Evolutionary conservation across 2,329 filamentous ascomycete genomes (phyloP).

Genomic region (Tolypocladium tundrense): DNA sequence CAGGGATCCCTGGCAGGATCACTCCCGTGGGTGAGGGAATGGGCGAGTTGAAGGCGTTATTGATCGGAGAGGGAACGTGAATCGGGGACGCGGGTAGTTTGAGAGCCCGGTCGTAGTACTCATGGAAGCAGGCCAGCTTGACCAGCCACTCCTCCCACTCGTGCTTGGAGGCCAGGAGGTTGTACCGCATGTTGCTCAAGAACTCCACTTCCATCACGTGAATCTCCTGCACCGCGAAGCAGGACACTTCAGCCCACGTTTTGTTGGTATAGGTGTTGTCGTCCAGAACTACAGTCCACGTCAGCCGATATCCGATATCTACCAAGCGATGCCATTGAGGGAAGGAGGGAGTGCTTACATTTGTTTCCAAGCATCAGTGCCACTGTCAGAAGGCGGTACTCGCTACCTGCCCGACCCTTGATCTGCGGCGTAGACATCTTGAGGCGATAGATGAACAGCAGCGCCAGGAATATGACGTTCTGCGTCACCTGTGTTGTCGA

Average conservation of each 20-base stretch:
- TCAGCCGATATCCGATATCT: conserved; percentile 9
- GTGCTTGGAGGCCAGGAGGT: conserved; percentile 72
- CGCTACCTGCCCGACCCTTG: conserved; percentile 84
- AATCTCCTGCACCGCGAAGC: conserved; percentile 87
- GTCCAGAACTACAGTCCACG: conserved; percentile 57
- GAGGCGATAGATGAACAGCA: conserved; percentile 86
- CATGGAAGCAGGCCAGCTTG: conserved; percentile 71
- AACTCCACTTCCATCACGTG: conserved; percentile 99
- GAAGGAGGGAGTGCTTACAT: conserved; percentile 44
- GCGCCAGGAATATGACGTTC: conserved; percentile 82
- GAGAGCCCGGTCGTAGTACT: conserved; percentile 67
- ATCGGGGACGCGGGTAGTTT: conserved; percentile 30
- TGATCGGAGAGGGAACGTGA: conserved; percentile 29
- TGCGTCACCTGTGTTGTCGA: conserved; percentile 93
- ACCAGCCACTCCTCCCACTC: conserved; percentile 84
- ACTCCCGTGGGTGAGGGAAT: conserved; percentile 36
- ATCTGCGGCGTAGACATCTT: conserved; percentile 86
- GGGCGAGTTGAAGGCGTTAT: conserved; percentile 31
- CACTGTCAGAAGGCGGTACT: conserved; percentile 85
- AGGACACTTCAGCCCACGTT: conserved; percentile 97
- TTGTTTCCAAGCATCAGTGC: conserved; percentile 98
- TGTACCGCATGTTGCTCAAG: conserved; percentile 95
- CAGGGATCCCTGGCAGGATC: conserved; percentile 17
- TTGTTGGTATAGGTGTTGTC: conserved; percentile 99
- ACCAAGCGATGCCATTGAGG: background rate